Conservation (phyloP, 495 filamentous ascomycete genomes). For the Hypoxylon lenormandii region DNA sequence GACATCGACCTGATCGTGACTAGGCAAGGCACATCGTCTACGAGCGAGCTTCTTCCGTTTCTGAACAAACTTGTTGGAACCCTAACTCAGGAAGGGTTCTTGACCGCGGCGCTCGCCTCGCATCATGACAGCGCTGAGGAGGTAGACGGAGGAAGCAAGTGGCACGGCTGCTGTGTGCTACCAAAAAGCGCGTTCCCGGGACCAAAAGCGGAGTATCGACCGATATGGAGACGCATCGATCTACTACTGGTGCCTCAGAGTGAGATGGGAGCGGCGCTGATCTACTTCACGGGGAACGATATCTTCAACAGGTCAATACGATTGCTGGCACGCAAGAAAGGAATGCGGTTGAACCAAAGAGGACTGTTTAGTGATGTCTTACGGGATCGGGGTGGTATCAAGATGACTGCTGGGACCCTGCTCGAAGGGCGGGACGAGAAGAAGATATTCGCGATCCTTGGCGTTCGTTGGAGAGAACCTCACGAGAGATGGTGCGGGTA, state of each 20-base stretch:
- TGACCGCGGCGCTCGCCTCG: conserved; percentile 62
- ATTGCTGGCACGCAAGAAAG: conserved; percentile 83
- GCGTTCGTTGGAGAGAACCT: conserved; percentile 87
- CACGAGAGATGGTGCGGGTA: conserved; percentile 79
- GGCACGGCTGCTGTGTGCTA: conserved; percentile 86
- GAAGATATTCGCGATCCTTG: conserved; percentile 85
- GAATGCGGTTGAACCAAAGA: conserved; percentile 86
- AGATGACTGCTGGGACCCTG: conserved; percentile 77
- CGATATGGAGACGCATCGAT: conserved; percentile 84
- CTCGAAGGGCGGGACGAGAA: conserved; percentile 82
- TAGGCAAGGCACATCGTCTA: conserved; percentile 68
- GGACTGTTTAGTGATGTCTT: conserved; percentile 83
- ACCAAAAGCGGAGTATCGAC: conserved; percentile 37
- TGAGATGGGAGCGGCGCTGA: conserved; percentile 85
- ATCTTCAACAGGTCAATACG: conserved; percentile 94
- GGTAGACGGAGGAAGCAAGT: conserved; percentile 70
- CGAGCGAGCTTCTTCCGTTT: conserved; percentile 72
- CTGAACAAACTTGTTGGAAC: conserved; percentile 70
- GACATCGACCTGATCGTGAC: conserved; percentile 93
- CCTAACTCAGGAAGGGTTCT: conserved; percentile 71
- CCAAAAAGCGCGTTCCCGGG: conserved; percentile 53
- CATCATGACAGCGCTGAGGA: conserved; percentile 45
- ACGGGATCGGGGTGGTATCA: conserved; percentile 67
- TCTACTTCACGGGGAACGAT: conserved; percentile 97
- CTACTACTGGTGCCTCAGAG: conserved; percentile 84